phyloP scores from a whole-genome alignment of 768 basidiomycete species.

The Termitomyces sp. region DNA sequence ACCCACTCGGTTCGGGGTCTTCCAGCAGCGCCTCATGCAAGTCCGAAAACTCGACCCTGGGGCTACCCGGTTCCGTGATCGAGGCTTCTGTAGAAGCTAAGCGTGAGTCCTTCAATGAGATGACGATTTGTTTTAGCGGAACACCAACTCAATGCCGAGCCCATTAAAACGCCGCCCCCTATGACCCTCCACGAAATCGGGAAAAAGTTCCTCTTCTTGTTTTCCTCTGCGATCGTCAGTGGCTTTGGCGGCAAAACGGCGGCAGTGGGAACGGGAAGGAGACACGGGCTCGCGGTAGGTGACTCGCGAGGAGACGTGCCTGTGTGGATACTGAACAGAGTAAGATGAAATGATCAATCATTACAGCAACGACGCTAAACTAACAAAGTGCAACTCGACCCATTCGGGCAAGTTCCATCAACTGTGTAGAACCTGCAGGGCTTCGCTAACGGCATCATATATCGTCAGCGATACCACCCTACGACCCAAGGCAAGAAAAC shows the following conservation, averaged over 20 bases:
- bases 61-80: neutral
- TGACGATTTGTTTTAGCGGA: neutral
- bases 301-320: constrained; percentile 18
- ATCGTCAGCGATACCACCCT: neutral
- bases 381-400: constrained; percentile 58
- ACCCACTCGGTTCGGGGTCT: constrained; percentile 4
- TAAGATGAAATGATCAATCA: constrained; percentile 1
- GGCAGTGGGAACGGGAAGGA: constrained; percentile 2
- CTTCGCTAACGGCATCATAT: constrained; percentile 40
- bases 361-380: constrained; percentile 17
- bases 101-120: neutral
- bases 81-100: neutral
- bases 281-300: constrained; percentile 3
- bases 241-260: constrained; percentile 16
- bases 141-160: constrained; percentile 23
- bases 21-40: neutral
- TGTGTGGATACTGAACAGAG: constrained; percentile 42
- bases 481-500: neutral
- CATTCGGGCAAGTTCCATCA: constrained; percentile 48
- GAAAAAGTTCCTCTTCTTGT: constrained; percentile 46
- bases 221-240: constrained; percentile 27
- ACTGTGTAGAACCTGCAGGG: constrained; percentile 53
- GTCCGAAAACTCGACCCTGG: neutral
- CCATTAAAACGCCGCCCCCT: constrained; percentile 73
- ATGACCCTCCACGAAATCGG: constrained; percentile 76